A percentile compares a stretch with the other conserved stretches of the same genome.
Evolutionary conservation across 768 basidiomycete genomes (phyloP).

Genomic region (Boletus reticulatus): DNA sequence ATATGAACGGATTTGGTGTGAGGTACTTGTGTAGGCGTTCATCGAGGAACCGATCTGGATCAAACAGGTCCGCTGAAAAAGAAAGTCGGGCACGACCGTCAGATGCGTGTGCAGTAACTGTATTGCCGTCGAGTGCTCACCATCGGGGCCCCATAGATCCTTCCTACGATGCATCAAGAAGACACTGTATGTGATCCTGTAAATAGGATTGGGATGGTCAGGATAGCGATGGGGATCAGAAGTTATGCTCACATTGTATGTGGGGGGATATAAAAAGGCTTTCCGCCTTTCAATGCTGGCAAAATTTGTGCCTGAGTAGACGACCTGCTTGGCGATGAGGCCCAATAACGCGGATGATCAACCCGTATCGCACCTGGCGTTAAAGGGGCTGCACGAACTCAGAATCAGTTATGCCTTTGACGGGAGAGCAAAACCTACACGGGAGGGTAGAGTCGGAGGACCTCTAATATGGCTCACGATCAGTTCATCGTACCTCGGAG

Average conservation of each 20-base stretch:
- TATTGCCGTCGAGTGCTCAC: conserved; percentile 6
- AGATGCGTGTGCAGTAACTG: too few species aligned
- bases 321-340: conserved; percentile 13
- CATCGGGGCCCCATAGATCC: conserved; percentile 40
- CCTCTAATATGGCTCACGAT: conserved; percentile 22
- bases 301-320: conserved; percentile 15
- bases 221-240: background rate
- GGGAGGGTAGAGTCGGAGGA: conserved; percentile 31
- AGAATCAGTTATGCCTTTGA: background rate
- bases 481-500: background rate
- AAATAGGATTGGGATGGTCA: background rate
- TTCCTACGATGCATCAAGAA: conserved; percentile 38
- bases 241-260: conserved; percentile 21
- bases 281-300: conserved; percentile 29
- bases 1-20: conserved; percentile 62
- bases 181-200: conserved; percentile 17
- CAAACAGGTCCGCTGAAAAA: conserved; percentile 39
- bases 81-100: too few species aligned
- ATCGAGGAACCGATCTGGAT: conserved; percentile 67
- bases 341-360: too few species aligned
- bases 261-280: conserved; percentile 54
- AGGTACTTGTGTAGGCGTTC: conserved; percentile 52
- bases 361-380: conserved; percentile 17
- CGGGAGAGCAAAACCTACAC: conserved; percentile 17
- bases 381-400: conserved; percentile 18